Base-by-base conservation (phyloP, 768 basidiomycete genomes). In the Amanita pseudoporphyria region DNA sequence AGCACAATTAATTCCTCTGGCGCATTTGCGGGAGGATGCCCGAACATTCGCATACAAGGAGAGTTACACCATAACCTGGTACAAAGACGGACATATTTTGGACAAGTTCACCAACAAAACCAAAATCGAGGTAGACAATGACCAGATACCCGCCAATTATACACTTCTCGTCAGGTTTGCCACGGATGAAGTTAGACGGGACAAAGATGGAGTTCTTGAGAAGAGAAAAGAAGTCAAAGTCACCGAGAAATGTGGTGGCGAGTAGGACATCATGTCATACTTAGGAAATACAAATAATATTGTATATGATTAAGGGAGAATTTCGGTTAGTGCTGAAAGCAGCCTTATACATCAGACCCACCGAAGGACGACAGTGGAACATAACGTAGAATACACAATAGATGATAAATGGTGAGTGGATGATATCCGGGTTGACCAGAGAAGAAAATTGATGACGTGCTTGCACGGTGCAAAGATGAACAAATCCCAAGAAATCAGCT, bases 1-100 rank as follows among this genome's bases (percentile, higher is more conserved):
- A n/a, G 54, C 82, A 13, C 58, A 65, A 12, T 74, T 86, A 26
- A 67, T 86, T 13, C 78, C 82, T 10, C 69, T 88, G 13, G 84
- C 78, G 0, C 74, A 82, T 46, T 70, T 82, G 51, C 67, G 70
- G 10, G 53, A 63, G n/a, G 53, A 56, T 4, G 54, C 59, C 1
- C 52, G 60, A n/a, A 53, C 56, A 19, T 56, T 47, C 18, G 6
- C n/a, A 6, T 7, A 6, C 36, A 53, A 60, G 16, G 60, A 65
- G 39, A 72, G 69, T 46, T 84, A 82, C 56, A 65, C 66, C 7
- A 73, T 85, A 47, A 58, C 59, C 16, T 87, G 85, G 84, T 60
- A 59, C 26, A 76, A 67, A 53, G 69, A 81, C 53, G 77, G 72
- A 9, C 51, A 53, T 0, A 52, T 66, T 2, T 55, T 85, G n/a